Percentiles rank a stretch among this genome's conserved stretches.
phyloP scores from a whole-genome alignment of 306 rosid species.

The Casuarina glauca region DNA sequence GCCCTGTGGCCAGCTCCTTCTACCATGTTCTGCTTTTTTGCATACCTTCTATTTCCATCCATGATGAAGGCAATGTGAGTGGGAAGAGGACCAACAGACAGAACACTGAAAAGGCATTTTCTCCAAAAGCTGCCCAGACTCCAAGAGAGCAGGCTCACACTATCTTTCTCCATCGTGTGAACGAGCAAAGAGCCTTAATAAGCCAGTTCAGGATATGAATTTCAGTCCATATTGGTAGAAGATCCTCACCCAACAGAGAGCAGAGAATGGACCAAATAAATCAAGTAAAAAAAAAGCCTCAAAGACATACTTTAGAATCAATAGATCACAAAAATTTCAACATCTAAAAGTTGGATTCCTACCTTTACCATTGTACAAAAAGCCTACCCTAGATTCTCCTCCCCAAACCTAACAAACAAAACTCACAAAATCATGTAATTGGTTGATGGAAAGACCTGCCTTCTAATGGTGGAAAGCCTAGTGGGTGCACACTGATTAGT shows the following conservation, averaged over 20 bases:
- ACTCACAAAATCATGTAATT: too few relatives aligned
- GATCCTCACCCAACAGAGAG: background rate
- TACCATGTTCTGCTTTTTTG: constrained; percentile 49
- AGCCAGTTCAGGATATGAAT: constrained; percentile 23
- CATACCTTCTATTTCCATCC: constrained; percentile 89
- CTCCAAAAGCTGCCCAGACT: constrained; percentile 44
- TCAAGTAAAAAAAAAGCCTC: too few relatives aligned
- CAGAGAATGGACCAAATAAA: background rate
- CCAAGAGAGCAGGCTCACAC: constrained; percentile 25
- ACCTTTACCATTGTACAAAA: too few relatives aligned
- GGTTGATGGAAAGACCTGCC: too few relatives aligned
- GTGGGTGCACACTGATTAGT: background rate
- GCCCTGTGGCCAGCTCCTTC: constrained; percentile 66
- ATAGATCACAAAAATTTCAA: background rate
- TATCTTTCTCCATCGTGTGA: constrained; percentile 43
- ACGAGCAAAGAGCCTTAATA: constrained; percentile 11
- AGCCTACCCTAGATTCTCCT: too few relatives aligned
- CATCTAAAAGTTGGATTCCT: too few relatives aligned
- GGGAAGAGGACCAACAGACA: constrained; percentile 71
- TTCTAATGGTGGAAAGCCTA: background rate
- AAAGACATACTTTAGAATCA: too few relatives aligned
- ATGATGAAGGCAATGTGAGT: constrained; percentile 80
- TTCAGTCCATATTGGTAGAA: constrained; percentile 2
- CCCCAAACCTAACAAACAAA: too few relatives aligned
- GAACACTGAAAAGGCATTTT: constrained; percentile 49